phyloP scores from a whole-genome alignment of 1,284 basidiomycete genomes.

The Tilletia indica region DNA sequence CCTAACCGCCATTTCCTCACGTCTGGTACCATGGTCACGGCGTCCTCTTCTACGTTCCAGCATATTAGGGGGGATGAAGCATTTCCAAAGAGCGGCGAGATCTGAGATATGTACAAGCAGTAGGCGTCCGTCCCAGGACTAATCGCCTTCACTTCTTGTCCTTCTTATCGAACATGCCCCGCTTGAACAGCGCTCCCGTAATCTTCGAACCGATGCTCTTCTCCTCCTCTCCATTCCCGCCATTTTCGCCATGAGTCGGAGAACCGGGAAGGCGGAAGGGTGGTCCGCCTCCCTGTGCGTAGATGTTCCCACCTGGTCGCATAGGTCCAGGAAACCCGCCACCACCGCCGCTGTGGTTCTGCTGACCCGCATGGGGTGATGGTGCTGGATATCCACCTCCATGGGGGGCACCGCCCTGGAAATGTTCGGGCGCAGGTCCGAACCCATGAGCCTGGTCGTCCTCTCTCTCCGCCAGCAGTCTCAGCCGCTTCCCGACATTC shows the following conservation, averaged over 20 bases:
- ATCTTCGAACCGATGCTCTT: background rate
- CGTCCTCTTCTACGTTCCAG: no score
- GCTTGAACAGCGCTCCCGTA: background rate
- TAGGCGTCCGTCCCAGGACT: no score
- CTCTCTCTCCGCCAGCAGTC: constrained; percentile 38
- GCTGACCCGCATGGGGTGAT: background rate
- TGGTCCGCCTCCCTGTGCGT: constrained; percentile 5
- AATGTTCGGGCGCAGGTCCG: background rate
- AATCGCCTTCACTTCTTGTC: no score
- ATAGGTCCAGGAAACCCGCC: background rate
- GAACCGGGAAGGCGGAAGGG: background rate
- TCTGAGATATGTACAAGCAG: no score
- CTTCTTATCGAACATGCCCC: constrained; percentile 15
- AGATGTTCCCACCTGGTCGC: constrained; percentile 9
- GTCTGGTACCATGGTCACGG: no score
- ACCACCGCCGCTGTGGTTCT: no score
- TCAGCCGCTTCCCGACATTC: constrained; percentile 36
- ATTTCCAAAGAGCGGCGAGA: no score
- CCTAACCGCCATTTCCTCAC: no score
- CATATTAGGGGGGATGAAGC: no score
- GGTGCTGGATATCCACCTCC: background rate
- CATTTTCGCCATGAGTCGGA: background rate
- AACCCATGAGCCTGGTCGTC: constrained; percentile 27
- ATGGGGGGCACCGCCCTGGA: background rate
- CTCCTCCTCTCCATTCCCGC: background rate